Base-by-base conservation (phyloP, 345 rosid species). In the Melastoma malabathricum region DNA sequence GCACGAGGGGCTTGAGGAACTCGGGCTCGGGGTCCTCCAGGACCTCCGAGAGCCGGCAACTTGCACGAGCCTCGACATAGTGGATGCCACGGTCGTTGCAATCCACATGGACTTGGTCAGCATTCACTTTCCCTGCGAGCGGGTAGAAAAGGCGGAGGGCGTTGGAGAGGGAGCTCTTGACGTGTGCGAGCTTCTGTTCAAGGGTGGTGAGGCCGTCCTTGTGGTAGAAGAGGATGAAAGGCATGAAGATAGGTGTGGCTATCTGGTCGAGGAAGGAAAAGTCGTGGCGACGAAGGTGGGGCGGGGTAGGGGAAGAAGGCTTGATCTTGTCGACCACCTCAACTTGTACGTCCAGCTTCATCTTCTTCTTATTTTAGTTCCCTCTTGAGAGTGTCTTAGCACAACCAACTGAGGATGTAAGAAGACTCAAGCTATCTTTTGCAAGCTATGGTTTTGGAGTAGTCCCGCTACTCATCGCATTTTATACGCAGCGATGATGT, bases 211-310 rank as follows among this genome's bases (percentile, higher is more conserved):
- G 15, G 3, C 34, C 34, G 14, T 58, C 49, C 25, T 41, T 15
- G 15, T 49, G 64, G 50, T 52, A 59, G 64, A 65, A 65, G 59
- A 65, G 45, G 19, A 65, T 10, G 48, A 59, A 17, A 29, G 69
- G 69, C 59, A 54, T 65, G 60, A 29, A 65, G 34, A 47, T 14
- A n/a, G 70, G 68, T 9, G 31, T 43, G 1, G 20, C 19, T 3
- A 61, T 54, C 55, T 69, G 74, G 49, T 69, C 74, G 15, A 69
- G 72, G 39, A 65, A 20, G 15, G 71, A 61, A 2, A 51, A 58
- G 51, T 51, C 54, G 69, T 20, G 0, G 38, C 16, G 59, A 39
- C 51, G 51, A 47, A 59, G 64, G 27, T 54, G 64, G 50, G 54
- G 12, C 0, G 69, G 69, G 15, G 69, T 59, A 2, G 69, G 69